Evolutionary conservation across 495 filamentous ascomycete species (phyloP).

Genomic region (Penicillium steckii): DNA sequence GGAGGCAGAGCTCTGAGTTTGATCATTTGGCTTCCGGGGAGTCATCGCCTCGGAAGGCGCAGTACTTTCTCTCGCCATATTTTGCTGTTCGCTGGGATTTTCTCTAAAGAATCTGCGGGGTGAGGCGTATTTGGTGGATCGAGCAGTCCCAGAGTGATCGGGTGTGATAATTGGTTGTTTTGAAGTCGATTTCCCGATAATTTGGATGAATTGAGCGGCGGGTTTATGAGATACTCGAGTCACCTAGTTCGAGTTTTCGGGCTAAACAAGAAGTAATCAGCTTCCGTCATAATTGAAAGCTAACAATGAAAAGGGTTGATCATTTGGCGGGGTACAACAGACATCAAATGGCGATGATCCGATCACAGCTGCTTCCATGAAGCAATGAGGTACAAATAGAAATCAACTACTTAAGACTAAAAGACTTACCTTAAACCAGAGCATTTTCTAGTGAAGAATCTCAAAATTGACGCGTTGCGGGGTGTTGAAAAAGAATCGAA

Average conservation of each 20-base stretch:
- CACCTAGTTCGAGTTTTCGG: too few species aligned
- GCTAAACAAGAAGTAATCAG: not conserved
- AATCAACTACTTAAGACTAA: too few species aligned
- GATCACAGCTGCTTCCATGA: too few species aligned
- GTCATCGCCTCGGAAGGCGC: slow-evolving; percentile 35
- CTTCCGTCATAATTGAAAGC: not conserved
- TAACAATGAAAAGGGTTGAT: not conserved
- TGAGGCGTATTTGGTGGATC: too few species aligned
- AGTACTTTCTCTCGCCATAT: slow-evolving; percentile 46
- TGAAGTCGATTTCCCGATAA: too few species aligned
- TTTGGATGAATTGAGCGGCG: too few species aligned
- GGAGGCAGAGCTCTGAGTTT: slow-evolving; percentile 20
- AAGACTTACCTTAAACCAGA: slow-evolving; percentile 8
- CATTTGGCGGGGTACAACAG: not conserved
- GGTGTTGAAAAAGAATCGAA: slow-evolving; percentile 15
- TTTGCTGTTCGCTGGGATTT: not conserved
- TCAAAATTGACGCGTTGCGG: slow-evolving; percentile 7
- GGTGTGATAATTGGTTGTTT: too few species aligned
- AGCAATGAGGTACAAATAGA: too few species aligned
- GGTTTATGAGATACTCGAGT: too few species aligned
- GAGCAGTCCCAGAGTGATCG: too few species aligned
- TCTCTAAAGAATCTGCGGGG: not conserved
- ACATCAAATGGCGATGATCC: not conserved
- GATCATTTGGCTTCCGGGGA: slow-evolving; percentile 30
- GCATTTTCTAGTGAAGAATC: not conserved